These are phyloP conservation scores for Lactarius deliciosus DNA, from an alignment of 768 basidiomycete genomes.

Conservation along the genomic window DNA sequence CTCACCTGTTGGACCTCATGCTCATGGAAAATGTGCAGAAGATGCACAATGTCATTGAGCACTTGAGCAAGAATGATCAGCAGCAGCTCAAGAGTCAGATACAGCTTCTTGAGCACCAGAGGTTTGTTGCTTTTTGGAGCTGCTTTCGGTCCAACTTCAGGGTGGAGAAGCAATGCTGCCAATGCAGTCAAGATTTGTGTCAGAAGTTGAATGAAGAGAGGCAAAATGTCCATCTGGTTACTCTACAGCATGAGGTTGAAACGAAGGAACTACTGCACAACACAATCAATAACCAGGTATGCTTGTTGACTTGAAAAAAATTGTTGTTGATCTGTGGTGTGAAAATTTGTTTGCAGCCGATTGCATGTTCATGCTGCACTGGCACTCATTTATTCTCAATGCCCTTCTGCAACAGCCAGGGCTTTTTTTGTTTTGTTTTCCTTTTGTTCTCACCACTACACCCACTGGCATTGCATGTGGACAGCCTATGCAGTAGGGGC, in stretches of 20 bases:
- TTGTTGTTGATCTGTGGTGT: no score
- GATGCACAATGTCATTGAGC: constrained; percentile 87
- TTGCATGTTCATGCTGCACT: no score
- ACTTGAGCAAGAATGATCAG: constrained; percentile 79
- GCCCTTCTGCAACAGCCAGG: no score
- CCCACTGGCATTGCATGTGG: no score
- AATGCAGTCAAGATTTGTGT: constrained; percentile 67
- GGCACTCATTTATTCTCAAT: no score
- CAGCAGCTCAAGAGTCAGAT: constrained; percentile 80
- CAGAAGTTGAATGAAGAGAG: constrained; percentile 70
- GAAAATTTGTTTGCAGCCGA: no score
- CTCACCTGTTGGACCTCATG: constrained; percentile 85
- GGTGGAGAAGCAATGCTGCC: constrained; percentile 38
- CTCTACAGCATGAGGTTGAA: constrained; percentile 80
- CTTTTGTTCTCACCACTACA: no score
- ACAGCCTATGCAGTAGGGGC: no score
- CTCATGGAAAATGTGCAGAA: constrained; percentile 68
- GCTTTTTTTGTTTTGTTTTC: no score
- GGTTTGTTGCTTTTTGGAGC: constrained; percentile 46
- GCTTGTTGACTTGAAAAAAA: constrained; percentile 29
- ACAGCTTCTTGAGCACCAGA: constrained; percentile 74
- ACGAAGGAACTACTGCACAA: constrained; percentile 68
- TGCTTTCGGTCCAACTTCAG: not conserved
- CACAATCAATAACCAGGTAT: constrained; percentile 68
- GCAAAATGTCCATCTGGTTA: constrained; percentile 67